phyloP scores from a whole-genome alignment of 768 basidiomycete genomes.

The Lactarius quietus region DNA sequence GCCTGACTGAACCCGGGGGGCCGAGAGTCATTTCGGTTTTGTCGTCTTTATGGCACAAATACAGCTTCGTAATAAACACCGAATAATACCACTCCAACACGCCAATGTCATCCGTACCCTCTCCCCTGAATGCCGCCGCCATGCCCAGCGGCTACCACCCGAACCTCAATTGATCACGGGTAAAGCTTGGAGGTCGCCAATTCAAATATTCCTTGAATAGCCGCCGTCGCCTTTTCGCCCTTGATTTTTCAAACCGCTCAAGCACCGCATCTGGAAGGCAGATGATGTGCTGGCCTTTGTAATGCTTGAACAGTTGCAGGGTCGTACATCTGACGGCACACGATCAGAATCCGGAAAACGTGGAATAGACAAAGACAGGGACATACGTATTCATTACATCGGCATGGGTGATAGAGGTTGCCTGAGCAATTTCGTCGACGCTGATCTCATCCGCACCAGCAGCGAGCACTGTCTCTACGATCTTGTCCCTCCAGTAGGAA shows the following conservation, averaged over 20 bases:
- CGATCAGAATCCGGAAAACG: neutral
- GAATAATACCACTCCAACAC: neutral
- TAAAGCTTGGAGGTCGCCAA: constrained; percentile 97
- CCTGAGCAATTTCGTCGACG: constrained; percentile 96
- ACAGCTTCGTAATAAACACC: constrained; percentile 12
- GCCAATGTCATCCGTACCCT: neutral
- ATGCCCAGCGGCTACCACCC: constrained; percentile 36
- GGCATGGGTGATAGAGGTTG: constrained; percentile 89
- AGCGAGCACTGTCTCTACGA: constrained; percentile 81
- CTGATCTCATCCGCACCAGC: constrained; percentile 64
- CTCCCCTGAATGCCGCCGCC: constrained; percentile 14
- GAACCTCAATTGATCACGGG: constrained; percentile 84
- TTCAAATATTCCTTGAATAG: constrained; percentile 77
- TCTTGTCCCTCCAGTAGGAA: constrained; percentile 96
- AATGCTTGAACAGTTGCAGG: constrained; percentile 91
- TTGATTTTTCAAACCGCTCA: constrained; percentile 84
- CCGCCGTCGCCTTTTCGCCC: constrained; percentile 69
- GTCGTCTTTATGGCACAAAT: constrained; percentile 11
- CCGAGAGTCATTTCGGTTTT: neutral
- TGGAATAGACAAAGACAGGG: neutral
- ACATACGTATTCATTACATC: constrained; percentile 99
- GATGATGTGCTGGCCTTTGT: constrained; percentile 92
- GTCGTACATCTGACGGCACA: constrained; percentile 71
- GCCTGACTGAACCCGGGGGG: neutral
- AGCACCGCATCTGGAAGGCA: constrained; percentile 87